phyloP scores from a whole-genome alignment of 2,329 filamentous ascomycete species.

The Rugonectria rugulosa region DNA sequence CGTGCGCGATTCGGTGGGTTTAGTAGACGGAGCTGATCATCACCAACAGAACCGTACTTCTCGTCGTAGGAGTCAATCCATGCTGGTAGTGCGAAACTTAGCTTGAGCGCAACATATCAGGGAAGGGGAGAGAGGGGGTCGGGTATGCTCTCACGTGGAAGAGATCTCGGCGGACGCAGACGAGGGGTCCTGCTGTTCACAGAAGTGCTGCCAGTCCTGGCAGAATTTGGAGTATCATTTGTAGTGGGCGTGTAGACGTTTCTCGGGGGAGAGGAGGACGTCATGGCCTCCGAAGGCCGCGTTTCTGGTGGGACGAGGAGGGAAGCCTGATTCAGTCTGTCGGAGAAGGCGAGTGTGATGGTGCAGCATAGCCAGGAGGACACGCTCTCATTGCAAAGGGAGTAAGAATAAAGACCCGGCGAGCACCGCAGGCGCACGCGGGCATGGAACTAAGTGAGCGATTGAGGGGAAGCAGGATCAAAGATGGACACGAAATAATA shows the following conservation, averaged over 20 bases:
- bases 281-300: constrained; percentile 33
- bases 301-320: constrained; percentile 16
- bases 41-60: constrained; percentile 46
- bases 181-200: constrained; percentile 27
- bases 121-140: not conserved
- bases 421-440: constrained; percentile 26
- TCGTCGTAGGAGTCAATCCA: constrained; percentile 60
- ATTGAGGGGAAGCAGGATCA: not conserved
- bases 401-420: constrained; percentile 27
- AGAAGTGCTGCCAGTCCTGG: constrained; percentile 30
- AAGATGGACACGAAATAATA: not conserved
- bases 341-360: constrained; percentile 33
- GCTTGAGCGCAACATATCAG: not conserved
- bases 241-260: constrained; percentile 33
- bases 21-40: constrained; percentile 50
- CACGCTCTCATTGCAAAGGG: constrained; percentile 35
- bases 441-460: constrained; percentile 21
- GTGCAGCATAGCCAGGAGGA: constrained; percentile 28
- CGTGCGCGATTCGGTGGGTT: constrained; percentile 49
- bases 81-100: constrained; percentile 45
- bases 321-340: constrained; percentile 17
- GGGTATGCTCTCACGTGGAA: constrained; percentile 35
- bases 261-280: constrained; percentile 37
- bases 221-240: constrained; percentile 29
- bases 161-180: constrained; percentile 36